These are phyloP conservation scores for Chimonanthus salicifolius DNA, from an alignment of 164 flowering plant species.

Conservation along the genomic window DNA sequence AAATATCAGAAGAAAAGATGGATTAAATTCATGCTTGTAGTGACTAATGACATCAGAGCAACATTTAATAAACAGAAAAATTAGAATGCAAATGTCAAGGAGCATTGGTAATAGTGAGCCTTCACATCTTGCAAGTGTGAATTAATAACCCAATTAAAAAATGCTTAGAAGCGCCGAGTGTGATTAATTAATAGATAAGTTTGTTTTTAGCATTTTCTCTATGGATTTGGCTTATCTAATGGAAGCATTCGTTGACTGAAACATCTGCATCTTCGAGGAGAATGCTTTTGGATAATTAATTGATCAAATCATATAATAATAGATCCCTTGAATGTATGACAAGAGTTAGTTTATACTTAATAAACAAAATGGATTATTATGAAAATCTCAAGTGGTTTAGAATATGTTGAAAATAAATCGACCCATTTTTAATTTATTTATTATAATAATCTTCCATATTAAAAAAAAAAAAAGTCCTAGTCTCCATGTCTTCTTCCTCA, in stretches of 20 bases:
- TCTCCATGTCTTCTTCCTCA: no score
- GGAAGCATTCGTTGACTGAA: conserved; percentile 3
- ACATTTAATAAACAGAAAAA: not conserved
- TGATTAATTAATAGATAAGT: not conserved
- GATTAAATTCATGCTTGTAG: not conserved
- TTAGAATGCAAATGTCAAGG: not conserved
- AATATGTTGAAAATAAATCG: no score
- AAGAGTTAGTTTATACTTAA: no score
- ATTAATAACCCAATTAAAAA: not conserved
- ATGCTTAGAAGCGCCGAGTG: not conserved
- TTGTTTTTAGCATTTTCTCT: conserved; percentile 9
- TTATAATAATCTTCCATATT: no score
- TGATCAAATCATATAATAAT: no score
- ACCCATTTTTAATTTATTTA: no score
- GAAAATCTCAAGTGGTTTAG: no score
- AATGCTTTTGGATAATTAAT: not conserved
- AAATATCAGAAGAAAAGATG: no score
- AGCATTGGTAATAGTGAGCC: not conserved
- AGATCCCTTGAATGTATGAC: no score
- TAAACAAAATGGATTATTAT: no score
- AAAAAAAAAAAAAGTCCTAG: no score
- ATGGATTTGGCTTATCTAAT: conserved; percentile 6
- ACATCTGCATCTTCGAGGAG: not conserved
- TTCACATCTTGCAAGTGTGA: not conserved
- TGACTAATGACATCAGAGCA: not conserved